Evolutionary conservation across 768 basidiomycete genomes (phyloP).

Genomic region (Boletus reticulatus): DNA sequence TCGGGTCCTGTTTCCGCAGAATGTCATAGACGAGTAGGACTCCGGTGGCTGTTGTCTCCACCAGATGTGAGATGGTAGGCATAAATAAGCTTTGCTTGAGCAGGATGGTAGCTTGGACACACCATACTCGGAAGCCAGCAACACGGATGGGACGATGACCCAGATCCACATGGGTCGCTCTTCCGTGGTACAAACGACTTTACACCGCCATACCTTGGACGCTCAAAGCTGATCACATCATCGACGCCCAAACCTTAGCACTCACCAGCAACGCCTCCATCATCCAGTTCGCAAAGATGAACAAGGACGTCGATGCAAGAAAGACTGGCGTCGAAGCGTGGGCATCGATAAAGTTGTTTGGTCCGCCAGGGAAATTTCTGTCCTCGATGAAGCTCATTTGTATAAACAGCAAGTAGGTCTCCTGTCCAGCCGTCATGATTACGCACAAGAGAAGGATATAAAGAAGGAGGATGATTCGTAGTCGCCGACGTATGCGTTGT

Average conservation of each 20-base stretch:
- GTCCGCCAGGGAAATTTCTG: conserved; percentile 15
- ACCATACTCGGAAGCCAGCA: conserved; percentile 15
- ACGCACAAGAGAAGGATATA: conserved; percentile 14
- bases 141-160: conserved; percentile 1
- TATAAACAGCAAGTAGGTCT: conserved; percentile 9
- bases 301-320: conserved; percentile 7
- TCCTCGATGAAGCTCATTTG: conserved; percentile 14
- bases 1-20: background rate
- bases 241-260: background rate
- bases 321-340: background rate
- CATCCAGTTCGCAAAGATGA: conserved; percentile 22
- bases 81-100: background rate
- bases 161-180: conserved; percentile 7
- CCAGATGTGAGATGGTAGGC: background rate
- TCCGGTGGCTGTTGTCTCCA: conserved; percentile 3
- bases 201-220: conserved; percentile 24
- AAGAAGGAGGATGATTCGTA: conserved; percentile 10
- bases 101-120: background rate
- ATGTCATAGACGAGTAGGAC: background rate
- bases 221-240: background rate
- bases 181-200: conserved; percentile 13
- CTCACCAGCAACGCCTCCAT: conserved; percentile 22
- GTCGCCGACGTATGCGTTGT: conserved; percentile 7
- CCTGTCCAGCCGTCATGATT: conserved; percentile 17
- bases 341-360: conserved; percentile 3